Evolutionary conservation across 1,139 yeast genomes (phyloP).

Genomic region (Scheffersomyces parashehatae): DNA sequence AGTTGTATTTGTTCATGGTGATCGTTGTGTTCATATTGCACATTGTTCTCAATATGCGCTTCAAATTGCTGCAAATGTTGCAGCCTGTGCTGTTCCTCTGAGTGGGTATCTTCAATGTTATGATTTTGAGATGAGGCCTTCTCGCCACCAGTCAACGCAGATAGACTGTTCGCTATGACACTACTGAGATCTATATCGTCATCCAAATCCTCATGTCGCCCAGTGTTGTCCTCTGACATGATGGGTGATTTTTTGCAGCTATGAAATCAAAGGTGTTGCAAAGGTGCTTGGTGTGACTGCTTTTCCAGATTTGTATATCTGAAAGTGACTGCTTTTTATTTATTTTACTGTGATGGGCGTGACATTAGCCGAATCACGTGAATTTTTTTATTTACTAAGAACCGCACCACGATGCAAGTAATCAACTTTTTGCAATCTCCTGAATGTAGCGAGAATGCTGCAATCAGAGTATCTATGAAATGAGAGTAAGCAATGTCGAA

Average conservation of each 20-base stretch:
- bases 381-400: no score
- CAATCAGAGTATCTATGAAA: no score
- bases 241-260: no score
- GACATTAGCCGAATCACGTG: no score
- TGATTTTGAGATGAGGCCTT: slow-evolving; percentile 1
- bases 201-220: neutral
- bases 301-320: slow-evolving; percentile 2
- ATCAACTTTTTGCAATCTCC: no score
- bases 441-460: no score
- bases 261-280: neutral
- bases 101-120: neutral
- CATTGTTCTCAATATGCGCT: neutral
- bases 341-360: slow-evolving; percentile 4
- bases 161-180: slow-evolving; percentile 13
- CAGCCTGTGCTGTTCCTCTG: neutral
- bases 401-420: no score
- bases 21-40: neutral
- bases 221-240: no score
- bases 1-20: neutral
- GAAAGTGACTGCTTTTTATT: slow-evolving; percentile 12
- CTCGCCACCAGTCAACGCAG: slow-evolving; percentile 6
- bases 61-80: neutral
- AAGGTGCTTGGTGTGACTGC: slow-evolving; percentile 8
- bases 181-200: slow-evolving; percentile 11
- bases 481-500: no score